A percentile compares a stretch with the other conserved stretches of the same genome.
These are phyloP conservation scores for Xeromyces bisporus DNA, from an alignment of 495 filamentous ascomycete species.

Conservation along the genomic window DNA sequence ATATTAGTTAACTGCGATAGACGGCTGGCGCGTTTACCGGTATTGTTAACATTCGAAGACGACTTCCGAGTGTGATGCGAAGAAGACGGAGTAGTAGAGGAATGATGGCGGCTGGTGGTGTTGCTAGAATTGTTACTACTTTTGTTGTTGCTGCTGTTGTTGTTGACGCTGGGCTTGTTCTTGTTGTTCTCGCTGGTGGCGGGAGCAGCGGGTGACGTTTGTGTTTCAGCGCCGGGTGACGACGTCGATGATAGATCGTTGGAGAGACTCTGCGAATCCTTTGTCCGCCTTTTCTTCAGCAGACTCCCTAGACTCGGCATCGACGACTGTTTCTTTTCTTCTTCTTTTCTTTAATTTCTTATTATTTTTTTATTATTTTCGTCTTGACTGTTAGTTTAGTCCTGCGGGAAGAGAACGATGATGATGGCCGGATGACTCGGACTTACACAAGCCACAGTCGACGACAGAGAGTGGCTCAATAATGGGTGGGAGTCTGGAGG, in stretches of 20 bases:
- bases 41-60: slow-evolving; percentile 9
- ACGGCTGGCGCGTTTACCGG: slow-evolving; percentile 10
- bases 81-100: slow-evolving; percentile 1
- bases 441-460: too few relatives aligned
- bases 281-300: slow-evolving; percentile 96
- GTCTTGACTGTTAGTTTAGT: too few relatives aligned
- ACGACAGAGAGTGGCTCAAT: too few relatives aligned
- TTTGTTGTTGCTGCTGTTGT: slow-evolving; percentile 11
- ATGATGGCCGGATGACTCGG: too few relatives aligned
- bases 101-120: slow-evolving; percentile 7
- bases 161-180: slow-evolving; percentile 21
- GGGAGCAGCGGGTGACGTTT: slow-evolving; percentile 27
- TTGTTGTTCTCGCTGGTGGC: slow-evolving; percentile 10
- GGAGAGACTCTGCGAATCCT: slow-evolving; percentile 44
- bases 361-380: too few relatives aligned
- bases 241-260: slow-evolving; percentile 37
- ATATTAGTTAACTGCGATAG: too few relatives aligned
- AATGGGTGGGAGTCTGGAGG: too few relatives aligned
- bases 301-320: slow-evolving; percentile 47
- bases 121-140: too few relatives aligned
- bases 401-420: too few relatives aligned
- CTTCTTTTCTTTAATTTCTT: too few relatives aligned
- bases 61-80: slow-evolving; percentile 1
- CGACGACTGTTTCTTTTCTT: too few relatives aligned
- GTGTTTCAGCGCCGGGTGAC: slow-evolving; percentile 33